Evolutionary conservation across 495 filamentous ascomycete genomes (phyloP).

Genomic region (Sphaerosporella brunnea): DNA sequence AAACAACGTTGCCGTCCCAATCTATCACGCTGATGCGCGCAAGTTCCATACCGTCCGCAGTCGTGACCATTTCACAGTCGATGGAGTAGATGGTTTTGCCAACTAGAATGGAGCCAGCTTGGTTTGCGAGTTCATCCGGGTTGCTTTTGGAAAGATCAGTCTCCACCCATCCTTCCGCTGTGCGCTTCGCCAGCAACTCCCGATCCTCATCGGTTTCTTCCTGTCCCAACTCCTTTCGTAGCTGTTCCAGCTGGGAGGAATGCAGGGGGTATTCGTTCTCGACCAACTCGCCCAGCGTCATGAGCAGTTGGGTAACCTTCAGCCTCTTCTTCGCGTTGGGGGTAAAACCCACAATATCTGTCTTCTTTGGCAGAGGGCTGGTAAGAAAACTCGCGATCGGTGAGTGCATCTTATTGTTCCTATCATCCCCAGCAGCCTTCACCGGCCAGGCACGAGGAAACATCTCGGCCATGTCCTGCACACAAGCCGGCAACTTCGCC

Average conservation of each 20-base stretch:
- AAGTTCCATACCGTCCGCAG: slow-evolving; percentile 55
- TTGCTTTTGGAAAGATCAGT: slow-evolving; percentile 45
- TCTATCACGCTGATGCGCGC: slow-evolving; percentile 70
- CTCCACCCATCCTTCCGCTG: slow-evolving; percentile 65
- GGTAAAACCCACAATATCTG: slow-evolving; percentile 16
- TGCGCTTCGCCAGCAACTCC: slow-evolving; percentile 28
- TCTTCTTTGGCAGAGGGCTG: slow-evolving; percentile 43
- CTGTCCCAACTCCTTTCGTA: background rate
- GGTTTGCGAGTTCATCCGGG: slow-evolving; percentile 52
- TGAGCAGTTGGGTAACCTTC: slow-evolving; percentile 57
- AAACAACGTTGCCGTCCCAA: slow-evolving; percentile 66
- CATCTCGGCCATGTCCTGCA: slow-evolving; percentile 59
- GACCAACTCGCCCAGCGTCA: slow-evolving; percentile 49
- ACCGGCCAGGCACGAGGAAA: slow-evolving; percentile 84
- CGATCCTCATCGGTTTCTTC: slow-evolving; percentile 22
- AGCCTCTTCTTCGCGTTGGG: slow-evolving; percentile 51
- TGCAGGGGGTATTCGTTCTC: slow-evolving; percentile 71
- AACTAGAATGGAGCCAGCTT: slow-evolving; percentile 64
- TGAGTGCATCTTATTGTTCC: slow-evolving; percentile 60
- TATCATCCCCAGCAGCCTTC: slow-evolving; percentile 65
- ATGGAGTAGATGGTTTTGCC: slow-evolving; percentile 67
- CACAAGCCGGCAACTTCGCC: slow-evolving; percentile 40
- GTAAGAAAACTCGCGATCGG: slow-evolving; percentile 64
- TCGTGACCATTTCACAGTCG: slow-evolving; percentile 94
- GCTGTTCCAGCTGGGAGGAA: slow-evolving; percentile 38